These are phyloP conservation scores for Diaporthe sp. DNA, from an alignment of 2,329 filamentous ascomycete species.

Conservation along the genomic window DNA sequence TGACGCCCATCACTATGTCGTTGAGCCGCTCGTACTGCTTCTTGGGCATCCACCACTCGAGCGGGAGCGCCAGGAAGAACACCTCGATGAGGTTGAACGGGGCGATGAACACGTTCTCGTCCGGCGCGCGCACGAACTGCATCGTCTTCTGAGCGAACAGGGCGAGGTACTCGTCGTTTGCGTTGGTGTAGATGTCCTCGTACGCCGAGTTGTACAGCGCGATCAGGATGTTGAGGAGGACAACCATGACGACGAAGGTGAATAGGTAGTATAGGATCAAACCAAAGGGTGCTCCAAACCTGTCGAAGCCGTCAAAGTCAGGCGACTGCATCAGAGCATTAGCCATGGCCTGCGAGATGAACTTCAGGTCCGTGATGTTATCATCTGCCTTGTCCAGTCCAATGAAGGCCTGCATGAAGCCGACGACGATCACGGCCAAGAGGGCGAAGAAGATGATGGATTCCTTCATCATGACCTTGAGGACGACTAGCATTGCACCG, in stretches of 20 bases:
- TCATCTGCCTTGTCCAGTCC: slow-evolving; percentile 89
- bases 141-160: slow-evolving; percentile 95
- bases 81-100: slow-evolving; percentile 96
- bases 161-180: slow-evolving; percentile 94
- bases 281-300: slow-evolving; percentile 93
- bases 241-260: slow-evolving; percentile 94
- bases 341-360: slow-evolving; percentile 85
- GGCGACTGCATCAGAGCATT: slow-evolving; percentile 94
- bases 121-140: slow-evolving; percentile 95
- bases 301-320: slow-evolving; percentile 89
- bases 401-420: slow-evolving; percentile 94
- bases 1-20: slow-evolving; percentile 85
- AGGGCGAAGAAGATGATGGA: slow-evolving; percentile 97
- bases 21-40: slow-evolving; percentile 84
- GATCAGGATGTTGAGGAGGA: slow-evolving; percentile 95
- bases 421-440: slow-evolving; percentile 84
- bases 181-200: slow-evolving; percentile 93
- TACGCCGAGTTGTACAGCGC: slow-evolving; percentile 98
- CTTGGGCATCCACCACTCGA: slow-evolving; percentile 96
- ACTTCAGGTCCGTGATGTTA: slow-evolving; percentile 76
- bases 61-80: slow-evolving; percentile 80
- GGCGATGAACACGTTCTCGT: slow-evolving; percentile 98
- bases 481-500: slow-evolving; percentile 95
- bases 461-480: slow-evolving; percentile 96
- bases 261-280: slow-evolving; percentile 97